Evolutionary conservation across 306 rosid species (phyloP).

Genomic region (Castanea sativa): DNA sequence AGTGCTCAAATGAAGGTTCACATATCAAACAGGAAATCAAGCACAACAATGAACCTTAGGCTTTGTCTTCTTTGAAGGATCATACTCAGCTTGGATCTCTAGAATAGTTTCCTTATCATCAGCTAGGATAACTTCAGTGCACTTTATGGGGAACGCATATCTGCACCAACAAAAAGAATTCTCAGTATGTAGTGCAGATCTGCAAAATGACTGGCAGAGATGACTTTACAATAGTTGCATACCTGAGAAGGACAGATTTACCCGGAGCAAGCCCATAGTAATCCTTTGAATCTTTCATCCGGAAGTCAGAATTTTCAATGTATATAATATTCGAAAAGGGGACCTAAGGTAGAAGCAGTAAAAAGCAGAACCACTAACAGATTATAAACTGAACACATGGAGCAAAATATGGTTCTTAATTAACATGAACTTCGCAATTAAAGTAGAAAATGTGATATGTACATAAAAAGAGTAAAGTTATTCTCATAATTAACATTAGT

Average conservation of each 20-base stretch:
- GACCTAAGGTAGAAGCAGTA: slow-evolving; percentile 40
- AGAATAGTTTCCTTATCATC: slow-evolving; percentile 81
- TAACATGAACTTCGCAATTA: background rate
- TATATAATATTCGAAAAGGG: slow-evolving; percentile 81
- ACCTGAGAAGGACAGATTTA: slow-evolving; percentile 92
- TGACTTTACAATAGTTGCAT: slow-evolving; percentile 16
- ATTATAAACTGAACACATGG: background rate
- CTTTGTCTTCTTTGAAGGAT: slow-evolving; percentile 85
- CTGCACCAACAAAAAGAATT: slow-evolving; percentile 37
- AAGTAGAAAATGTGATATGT: background rate
- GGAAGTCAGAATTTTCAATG: slow-evolving; percentile 88
- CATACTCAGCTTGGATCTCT: slow-evolving; percentile 88
- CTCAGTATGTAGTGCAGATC: slow-evolving; percentile 1
- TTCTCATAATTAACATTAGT: background rate
- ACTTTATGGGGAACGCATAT: slow-evolving; percentile 92
- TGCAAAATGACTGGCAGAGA: slow-evolving; percentile 8
- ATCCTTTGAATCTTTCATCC: slow-evolving; percentile 88
- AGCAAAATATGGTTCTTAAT: background rate
- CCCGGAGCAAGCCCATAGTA: slow-evolving; percentile 98
- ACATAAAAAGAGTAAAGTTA: background rate
- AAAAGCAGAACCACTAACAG: background rate
- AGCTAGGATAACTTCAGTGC: slow-evolving; percentile 79
- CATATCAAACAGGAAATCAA: slow-evolving; percentile 9
- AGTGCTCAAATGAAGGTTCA: slow-evolving; percentile 8
- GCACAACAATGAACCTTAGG: slow-evolving; percentile 66